These are phyloP conservation scores for Aristolochia contorta DNA, from an alignment of 164 flowering plant species.

Conservation along the genomic window DNA sequence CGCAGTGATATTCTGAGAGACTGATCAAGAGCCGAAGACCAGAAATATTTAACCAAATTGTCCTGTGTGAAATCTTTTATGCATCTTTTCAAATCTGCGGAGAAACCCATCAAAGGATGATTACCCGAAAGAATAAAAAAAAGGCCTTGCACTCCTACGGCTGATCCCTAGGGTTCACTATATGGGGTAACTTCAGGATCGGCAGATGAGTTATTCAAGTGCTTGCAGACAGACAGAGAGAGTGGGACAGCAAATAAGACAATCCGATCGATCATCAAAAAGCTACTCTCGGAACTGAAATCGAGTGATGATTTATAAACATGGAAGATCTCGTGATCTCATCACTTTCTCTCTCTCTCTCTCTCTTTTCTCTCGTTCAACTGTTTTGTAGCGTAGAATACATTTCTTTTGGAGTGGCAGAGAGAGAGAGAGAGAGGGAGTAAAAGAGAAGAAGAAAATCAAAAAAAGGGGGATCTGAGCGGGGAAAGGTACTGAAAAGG, in stretches of 20 bases:
- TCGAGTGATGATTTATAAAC: too few species aligned
- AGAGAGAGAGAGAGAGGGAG: not conserved
- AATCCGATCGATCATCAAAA: not conserved
- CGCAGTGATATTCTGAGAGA: too few species aligned
- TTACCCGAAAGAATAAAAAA: slow-evolving; percentile 47
- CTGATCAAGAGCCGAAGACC: not conserved
- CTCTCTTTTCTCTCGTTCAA: not conserved
- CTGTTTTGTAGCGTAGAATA: not conserved
- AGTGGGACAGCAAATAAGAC: not conserved
- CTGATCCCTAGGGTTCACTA: slow-evolving; percentile 18
- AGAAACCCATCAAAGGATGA: slow-evolving; percentile 25
- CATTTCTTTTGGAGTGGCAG: not conserved
- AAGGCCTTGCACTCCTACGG: slow-evolving; percentile 22
- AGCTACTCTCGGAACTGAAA: too few species aligned
- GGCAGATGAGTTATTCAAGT: not conserved
- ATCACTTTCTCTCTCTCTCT: not conserved
- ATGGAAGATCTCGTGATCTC: too few species aligned
- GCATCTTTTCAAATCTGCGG: slow-evolving; percentile 26
- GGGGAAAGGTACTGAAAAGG: not conserved
- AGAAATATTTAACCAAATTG: not conserved
- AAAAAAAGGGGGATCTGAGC: not conserved
- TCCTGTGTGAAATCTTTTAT: not conserved
- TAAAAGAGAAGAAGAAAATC: not conserved
- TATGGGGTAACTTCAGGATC: slow-evolving; percentile 20
- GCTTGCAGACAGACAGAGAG: not conserved